A percentile compares a stretch with the other conserved stretches of the same genome.
phyloP scores from a whole-genome alignment of 148 eudicot species.

The Rhododendron mucronatum region DNA sequence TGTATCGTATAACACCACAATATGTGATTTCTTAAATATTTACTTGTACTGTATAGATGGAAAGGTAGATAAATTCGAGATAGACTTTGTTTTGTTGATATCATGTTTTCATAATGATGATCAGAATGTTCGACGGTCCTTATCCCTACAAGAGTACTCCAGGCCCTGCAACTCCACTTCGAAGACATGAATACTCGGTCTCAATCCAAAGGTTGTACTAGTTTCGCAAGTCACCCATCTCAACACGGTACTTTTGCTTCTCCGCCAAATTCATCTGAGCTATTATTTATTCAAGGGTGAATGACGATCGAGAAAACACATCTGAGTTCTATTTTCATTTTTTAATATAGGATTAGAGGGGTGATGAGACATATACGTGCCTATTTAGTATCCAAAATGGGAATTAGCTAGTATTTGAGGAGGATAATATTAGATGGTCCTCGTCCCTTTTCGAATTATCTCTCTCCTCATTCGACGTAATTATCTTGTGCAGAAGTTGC shows the following conservation, averaged over 20 bases:
- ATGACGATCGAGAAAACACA: neutral
- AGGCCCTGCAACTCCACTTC: slow-evolving; percentile 24
- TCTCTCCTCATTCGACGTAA: neutral
- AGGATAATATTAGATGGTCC: too few relatives aligned
- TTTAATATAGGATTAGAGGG: too few relatives aligned
- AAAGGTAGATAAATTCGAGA: neutral
- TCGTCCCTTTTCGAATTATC: neutral
- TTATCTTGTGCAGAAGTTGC: slow-evolving; percentile 8
- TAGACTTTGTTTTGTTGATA: neutral
- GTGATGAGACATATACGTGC: neutral
- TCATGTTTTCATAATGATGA: neutral
- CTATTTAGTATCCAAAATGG: neutral
- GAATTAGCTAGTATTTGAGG: neutral
- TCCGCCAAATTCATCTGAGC: neutral
- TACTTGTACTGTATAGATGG: too few relatives aligned
- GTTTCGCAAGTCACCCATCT: neutral
- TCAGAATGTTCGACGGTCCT: slow-evolving; percentile 29
- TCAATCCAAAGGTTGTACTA: neutral
- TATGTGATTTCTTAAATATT: neutral
- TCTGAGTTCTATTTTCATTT: too few relatives aligned
- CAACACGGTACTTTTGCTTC: slow-evolving; percentile 2
- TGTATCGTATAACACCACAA: neutral
- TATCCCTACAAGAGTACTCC: slow-evolving; percentile 29
- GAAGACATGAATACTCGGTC: slow-evolving; percentile 12
- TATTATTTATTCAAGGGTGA: neutral